Base-by-base conservation (phyloP, 108 stramenopile species). In the Cyclotella cryptica region DNA sequence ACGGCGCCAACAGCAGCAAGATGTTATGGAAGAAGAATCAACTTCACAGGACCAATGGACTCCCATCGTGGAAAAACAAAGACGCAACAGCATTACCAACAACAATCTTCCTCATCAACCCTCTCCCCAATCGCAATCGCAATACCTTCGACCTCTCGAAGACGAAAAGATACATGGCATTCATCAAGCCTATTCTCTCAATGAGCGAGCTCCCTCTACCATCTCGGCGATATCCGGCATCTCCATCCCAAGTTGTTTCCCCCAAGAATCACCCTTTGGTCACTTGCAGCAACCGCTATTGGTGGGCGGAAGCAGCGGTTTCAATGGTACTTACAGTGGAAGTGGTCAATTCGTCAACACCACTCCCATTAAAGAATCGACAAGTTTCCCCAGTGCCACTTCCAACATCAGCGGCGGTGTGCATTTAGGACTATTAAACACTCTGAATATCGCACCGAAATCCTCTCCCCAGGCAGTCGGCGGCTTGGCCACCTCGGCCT, bases 221-320 rank as follows among this genome's bases (percentile, higher is more conserved):
- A 45, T 73, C 19, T 80, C 79, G 7, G 71, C 72, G 40, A 68
- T 80, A 27, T 80, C 79, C 0, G 71, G 65, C 39, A 68, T 80
- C 17, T 72, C 79, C 5, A 80, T 72, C 18, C 79, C 79, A 5
- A 69, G 72, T 28, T 80, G 72, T 43, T 80, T 80, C 41, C 79
- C 79, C 0, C 72, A 66, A 41, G 79, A 80, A 14, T 29, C 54
- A n/a, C 27, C 53, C 12, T 58, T 45, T 41, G 43, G 57, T 47
- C 43, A 64, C 65, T 54, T 71, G 65, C 70, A 80, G 18, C 67
- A 69, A 53, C 79, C 72, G 7, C 15, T 73, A 19, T 39, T 74
- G 46, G 47, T 43, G 11, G 47, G 40, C 1, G 49, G 61, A 14
- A 29, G 51, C 15, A 51, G 52, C 9, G 68, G 51, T 1, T 14